Evolutionary conservation across 2,329 filamentous ascomycete species (phyloP), one percentile per base, ranked within the genome.

Genomic region (Fusarium sp.): DNA sequence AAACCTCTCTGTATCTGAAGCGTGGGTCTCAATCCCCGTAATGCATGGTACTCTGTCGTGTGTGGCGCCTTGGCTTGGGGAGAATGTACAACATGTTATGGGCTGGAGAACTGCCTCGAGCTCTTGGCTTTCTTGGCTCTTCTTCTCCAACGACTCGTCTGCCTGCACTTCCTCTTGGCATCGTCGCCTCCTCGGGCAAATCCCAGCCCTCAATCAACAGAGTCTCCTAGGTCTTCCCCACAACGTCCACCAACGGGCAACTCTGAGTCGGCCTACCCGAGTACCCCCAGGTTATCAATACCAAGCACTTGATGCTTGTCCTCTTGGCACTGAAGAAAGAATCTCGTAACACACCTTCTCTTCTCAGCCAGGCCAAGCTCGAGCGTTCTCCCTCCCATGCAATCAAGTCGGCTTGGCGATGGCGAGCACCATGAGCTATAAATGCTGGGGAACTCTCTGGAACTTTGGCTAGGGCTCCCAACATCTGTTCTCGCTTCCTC

Each of bases 121-220:
- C 65, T 56, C 65, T 72, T 70, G 67, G 68, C 69, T 47, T 27
- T 57, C 65, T 72, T 71, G 64, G 68, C 69, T 47, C 25, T 58
- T 54, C 37, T 45, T 40, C 29, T 67, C 53, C 42, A 69, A 51
- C 56, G 32, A 57, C 66, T 70, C 53, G 59, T 41, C 59, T 58
- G 42, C 57, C 55, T 57, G 59, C 59, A 40, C 51, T 54, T 49
- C 37, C n/a, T 58, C 70, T 69, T 73, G 67, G 67, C 70, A 73
- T 71, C 68, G 37, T 57, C 48, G 58, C 58, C 67, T 67, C 67
- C 51, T 71, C 65, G 70, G 64, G 49, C 70, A 71, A 73, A 73
- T 57, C 41, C 61, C n/a, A 44, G 42, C 29, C 24, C 61, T 57
- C 34, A 64, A 40, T 63, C 64, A 71, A 61, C 47, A 40, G 58